A percentile compares a stretch with the other conserved stretches of the same genome.
These are phyloP conservation scores for Circinella umbellata DNA, from an alignment of 371 early-diverging fungal genomes.

Conservation along the genomic window DNA sequence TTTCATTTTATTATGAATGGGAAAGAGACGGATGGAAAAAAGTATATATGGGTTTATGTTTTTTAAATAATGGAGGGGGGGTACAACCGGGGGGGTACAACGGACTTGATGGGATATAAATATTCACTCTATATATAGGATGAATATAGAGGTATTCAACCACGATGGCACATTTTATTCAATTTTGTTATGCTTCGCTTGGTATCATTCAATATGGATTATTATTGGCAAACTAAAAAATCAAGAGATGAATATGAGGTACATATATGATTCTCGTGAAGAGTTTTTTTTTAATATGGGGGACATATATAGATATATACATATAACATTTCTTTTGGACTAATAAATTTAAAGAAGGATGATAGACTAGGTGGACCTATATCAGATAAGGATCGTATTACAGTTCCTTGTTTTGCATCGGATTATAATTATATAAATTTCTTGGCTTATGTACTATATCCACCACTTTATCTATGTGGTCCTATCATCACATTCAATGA, in stretches of 20 bases:
- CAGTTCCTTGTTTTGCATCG: slow-evolving; percentile 45
- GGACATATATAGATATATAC: no score
- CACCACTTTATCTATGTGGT: slow-evolving; percentile 92
- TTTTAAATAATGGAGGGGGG: no score
- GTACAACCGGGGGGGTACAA: no score
- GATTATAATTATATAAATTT: slow-evolving; percentile 84
- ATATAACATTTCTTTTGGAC: neutral
- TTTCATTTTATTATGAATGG: neutral
- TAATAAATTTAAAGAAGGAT: slow-evolving; percentile 40
- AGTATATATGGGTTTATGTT: no score
- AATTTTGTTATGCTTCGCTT: slow-evolving; percentile 90
- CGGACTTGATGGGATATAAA: no score
- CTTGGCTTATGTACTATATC: slow-evolving; percentile 82
- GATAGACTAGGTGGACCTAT: slow-evolving; percentile 36
- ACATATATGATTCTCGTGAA: neutral
- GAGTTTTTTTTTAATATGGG: neutral
- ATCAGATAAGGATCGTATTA: slow-evolving; percentile 70
- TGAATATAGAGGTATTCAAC: slow-evolving; percentile 60
- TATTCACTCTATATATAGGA: slow-evolving; percentile 46
- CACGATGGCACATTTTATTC: slow-evolving; percentile 90
- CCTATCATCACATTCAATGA: slow-evolving; percentile 96
- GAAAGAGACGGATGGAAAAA: neutral
- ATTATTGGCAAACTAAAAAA: slow-evolving; percentile 74
- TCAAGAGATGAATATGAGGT: slow-evolving; percentile 22
- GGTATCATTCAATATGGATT: slow-evolving; percentile 92